Conservation (phyloP, 345 rosid species). For the Theobroma cacao region DNA sequence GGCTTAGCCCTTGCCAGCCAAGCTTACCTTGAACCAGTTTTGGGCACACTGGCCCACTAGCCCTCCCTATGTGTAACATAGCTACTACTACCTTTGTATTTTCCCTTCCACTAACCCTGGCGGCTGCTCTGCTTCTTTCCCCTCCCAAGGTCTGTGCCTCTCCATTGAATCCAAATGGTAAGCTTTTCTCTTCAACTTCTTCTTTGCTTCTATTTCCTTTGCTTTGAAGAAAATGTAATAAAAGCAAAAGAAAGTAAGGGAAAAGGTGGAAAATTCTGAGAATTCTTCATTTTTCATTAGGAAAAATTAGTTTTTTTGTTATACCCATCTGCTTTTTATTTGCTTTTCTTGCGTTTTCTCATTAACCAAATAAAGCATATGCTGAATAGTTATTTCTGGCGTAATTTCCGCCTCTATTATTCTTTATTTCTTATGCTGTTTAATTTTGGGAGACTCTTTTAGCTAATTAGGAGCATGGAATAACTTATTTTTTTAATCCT, state of each 20-base stretch:
- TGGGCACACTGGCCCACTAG: no score
- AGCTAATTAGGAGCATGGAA: neutral
- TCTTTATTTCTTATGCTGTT: neutral
- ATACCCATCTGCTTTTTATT: neutral
- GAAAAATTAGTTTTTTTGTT: neutral
- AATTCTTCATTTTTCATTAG: neutral
- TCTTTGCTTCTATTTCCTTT: neutral
- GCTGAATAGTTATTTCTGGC: neutral
- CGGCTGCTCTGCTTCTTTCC: neutral
- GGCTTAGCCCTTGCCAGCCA: no score
- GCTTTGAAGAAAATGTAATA: neutral
- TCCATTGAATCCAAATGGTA: neutral
- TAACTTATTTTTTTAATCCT: neutral
- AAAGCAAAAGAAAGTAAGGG: neutral
- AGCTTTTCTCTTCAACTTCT: neutral
- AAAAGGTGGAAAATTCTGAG: neutral
- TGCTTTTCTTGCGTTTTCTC: neutral
- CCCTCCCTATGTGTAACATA: no score
- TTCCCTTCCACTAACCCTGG: no score
- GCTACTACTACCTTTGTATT: no score
- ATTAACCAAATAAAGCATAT: neutral
- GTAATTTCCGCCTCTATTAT: neutral
- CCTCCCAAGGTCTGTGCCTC: neutral
- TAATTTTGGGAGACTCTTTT: neutral
- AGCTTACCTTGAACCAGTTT: no score